Evolutionary conservation across 257 asterid genomes (phyloP), one percentile per base, ranked within the genome.

Genomic region (Oldenlandia corymbosa): DNA sequence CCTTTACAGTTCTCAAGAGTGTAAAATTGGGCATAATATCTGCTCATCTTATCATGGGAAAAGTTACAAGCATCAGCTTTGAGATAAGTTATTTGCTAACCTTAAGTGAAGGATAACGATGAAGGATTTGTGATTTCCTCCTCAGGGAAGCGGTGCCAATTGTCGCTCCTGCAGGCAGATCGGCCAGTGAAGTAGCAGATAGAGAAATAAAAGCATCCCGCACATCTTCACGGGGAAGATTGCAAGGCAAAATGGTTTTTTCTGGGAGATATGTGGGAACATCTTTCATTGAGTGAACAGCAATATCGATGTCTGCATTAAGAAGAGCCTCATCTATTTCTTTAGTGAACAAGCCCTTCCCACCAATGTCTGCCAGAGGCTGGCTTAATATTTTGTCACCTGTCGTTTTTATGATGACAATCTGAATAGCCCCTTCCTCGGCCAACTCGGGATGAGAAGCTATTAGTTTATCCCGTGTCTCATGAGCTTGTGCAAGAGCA

Each of bases 281-380:
- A 72, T 93, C 97, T 78, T 93, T 93, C 99, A 93, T 90, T 21
- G 99, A 90, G 84, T 93, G 99, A 30, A 93, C 97, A 67, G 99
- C 97, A 55, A 90, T 93, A 71, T 93, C 97, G 50, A 93, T 87
- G 27, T 93, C 96, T 30, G 83, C 75, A 75, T 87, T 84, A 58
- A 93, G 73, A 48, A 93, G 95, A 5, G 99, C 97, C 83, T 93
- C 99, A 0, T 93, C 99, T 61, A 90, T 93, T 79, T 90, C 99
- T 78, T 93, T 93, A 0, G 97, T 93, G 72, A 93, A 93, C 66
- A 93, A 71, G 46, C 99, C 99, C 84, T 93, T 93, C 45, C 99
- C 99, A 49, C 99, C 99, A 17, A 93, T 93, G 78, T 93, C 99
- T 45, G 99, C 99, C 59, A 93, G 75, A 26, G 97, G 99, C 79